phyloP scores from a whole-genome alignment of 1,139 yeast genomes.

The Cylindricascospora bacillispora region DNA sequence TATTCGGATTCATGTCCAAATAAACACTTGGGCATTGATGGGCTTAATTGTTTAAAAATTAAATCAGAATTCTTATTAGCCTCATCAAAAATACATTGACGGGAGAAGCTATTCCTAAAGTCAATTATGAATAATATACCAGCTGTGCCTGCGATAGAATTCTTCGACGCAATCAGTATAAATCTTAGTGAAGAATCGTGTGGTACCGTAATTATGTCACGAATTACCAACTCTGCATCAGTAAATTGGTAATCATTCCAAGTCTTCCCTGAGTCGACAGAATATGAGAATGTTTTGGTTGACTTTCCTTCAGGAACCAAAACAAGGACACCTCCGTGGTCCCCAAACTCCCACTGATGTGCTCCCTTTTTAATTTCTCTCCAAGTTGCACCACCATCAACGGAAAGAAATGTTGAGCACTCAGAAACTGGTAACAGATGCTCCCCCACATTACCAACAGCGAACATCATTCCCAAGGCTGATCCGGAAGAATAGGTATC shows the following conservation, averaged over 20 bases:
- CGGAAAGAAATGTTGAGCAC: conserved; percentile 60
- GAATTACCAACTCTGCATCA: conserved; percentile 41
- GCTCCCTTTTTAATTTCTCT: conserved; percentile 60
- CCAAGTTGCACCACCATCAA: conserved; percentile 90
- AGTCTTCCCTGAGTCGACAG: conserved; percentile 66
- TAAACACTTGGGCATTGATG: conserved; percentile 58
- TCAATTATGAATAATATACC: conserved; percentile 44
- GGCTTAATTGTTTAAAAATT: conserved; percentile 71
- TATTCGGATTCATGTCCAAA: conserved; percentile 83
- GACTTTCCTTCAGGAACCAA: conserved; percentile 46
- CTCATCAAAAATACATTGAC: conserved; percentile 62
- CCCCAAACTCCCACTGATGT: conserved; percentile 92
- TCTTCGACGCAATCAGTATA: conserved; percentile 31
- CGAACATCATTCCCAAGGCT: conserved; percentile 78
- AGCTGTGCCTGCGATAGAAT: not conserved
- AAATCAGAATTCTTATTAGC: conserved; percentile 55
- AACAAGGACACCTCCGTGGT: conserved; percentile 77
- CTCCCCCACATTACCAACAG: conserved; percentile 83
- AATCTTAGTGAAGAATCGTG: conserved; percentile 78
- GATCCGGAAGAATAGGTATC: conserved; percentile 83
- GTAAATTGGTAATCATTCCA: conserved; percentile 63
- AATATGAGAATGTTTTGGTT: conserved; percentile 50
- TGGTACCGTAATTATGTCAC: conserved; percentile 82
- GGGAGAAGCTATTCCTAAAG: conserved; percentile 47
- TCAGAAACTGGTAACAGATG: conserved; percentile 37